These are phyloP conservation scores for Nitzschia putrida DNA, from an alignment of 108 stramenopile species.

Conservation along the genomic window DNA sequence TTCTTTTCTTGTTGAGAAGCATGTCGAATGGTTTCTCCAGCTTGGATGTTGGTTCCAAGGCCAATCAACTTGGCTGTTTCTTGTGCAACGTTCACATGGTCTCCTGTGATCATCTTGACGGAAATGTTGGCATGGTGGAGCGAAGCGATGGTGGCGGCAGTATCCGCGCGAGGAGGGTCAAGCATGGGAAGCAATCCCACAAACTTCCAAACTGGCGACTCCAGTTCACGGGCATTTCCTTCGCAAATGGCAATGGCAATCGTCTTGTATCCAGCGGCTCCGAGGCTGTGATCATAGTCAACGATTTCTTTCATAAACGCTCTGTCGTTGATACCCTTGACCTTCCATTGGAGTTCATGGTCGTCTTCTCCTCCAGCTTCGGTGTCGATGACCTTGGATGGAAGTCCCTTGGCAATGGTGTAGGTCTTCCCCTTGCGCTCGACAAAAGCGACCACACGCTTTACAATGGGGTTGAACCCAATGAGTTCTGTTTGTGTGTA, in stretches of 20 bases:
- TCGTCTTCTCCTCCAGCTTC: conserved; percentile 60
- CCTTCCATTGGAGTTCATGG: conserved; percentile 77
- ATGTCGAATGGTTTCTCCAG: conserved; percentile 23
- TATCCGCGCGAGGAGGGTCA: conserved; percentile 85
- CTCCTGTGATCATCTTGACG: conserved; percentile 91
- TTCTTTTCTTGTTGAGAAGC: conserved; percentile 36
- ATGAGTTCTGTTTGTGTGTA: conserved; percentile 56
- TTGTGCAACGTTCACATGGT: conserved; percentile 74
- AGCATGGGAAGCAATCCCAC: conserved; percentile 75
- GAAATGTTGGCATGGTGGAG: conserved; percentile 55
- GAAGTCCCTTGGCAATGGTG: conserved; percentile 76
- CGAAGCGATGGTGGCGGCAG: conserved; percentile 64
- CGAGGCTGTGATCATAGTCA: conserved; percentile 35
- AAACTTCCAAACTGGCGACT: conserved; percentile 58
- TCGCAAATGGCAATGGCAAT: conserved; percentile 61
- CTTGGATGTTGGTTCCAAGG: conserved; percentile 29
- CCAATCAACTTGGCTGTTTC: conserved; percentile 56
- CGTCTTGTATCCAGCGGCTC: conserved; percentile 70
- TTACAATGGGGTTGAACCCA: conserved; percentile 65
- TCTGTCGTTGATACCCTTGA: conserved; percentile 35
- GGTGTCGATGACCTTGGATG: conserved; percentile 75
- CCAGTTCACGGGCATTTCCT: conserved; percentile 53
- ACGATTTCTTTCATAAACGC: conserved; percentile 27
- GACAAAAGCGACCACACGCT: conserved; percentile 67
- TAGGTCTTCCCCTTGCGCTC: conserved; percentile 28